These are phyloP conservation scores for Penicillium verrucosum DNA, from an alignment of 2,329 filamentous ascomycete genomes.

Conservation along the genomic window DNA sequence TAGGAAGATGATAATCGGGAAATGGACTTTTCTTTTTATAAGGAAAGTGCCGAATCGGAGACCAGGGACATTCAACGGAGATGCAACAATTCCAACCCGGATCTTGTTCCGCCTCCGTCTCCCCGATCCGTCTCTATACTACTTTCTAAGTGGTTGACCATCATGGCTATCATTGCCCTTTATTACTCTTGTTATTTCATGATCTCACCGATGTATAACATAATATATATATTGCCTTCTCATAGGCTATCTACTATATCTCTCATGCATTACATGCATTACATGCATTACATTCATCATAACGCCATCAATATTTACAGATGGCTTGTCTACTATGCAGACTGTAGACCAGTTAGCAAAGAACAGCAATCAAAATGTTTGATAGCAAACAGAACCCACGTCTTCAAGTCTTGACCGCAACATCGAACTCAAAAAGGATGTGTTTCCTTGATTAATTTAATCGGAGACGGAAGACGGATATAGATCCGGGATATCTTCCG, in stretches of 20 bases:
- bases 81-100: conserved; percentile 10
- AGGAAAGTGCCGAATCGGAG: conserved; percentile 1
- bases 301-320: background rate
- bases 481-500: conserved; percentile 21
- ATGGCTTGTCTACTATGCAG: background rate
- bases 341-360: background rate
- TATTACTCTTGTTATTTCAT: background rate
- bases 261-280: background rate
- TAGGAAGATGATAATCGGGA: background rate
- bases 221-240: background rate
- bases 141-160: background rate
- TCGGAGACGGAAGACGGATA: conserved; percentile 15
- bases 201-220: background rate
- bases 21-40: conserved; percentile 17
- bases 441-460: background rate
- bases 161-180: background rate
- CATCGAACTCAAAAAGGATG: background rate
- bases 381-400: background rate
- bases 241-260: background rate
- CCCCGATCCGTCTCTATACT: conserved; percentile 8
- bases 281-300: too few species aligned
- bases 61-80: background rate
- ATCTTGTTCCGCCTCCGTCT: conserved; percentile 27
- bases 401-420: background rate
- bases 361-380: background rate